Conservation (phyloP, 257 asterid species). For the Fraxinus pennsylvanica region DNA sequence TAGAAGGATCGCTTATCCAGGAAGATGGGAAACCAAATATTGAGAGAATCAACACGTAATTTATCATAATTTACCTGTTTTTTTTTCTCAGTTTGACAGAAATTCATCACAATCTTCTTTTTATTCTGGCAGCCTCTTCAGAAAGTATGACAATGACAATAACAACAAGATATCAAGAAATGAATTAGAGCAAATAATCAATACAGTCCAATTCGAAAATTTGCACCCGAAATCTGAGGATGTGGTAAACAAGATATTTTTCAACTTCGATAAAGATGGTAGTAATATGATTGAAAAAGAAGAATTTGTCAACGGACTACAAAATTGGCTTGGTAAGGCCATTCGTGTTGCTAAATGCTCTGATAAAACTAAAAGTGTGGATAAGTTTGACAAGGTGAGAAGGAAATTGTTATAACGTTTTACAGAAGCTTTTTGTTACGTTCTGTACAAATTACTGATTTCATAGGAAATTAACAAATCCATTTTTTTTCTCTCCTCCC, state of each 20-base stretch:
- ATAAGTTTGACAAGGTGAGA: constrained; percentile 44
- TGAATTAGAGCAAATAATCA: constrained; percentile 42
- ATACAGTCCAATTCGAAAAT: constrained; percentile 42
- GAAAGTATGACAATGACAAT: constrained; percentile 31
- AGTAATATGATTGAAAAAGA: constrained; percentile 35
- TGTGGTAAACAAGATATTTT: constrained; percentile 36
- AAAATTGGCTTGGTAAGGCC: constrained; percentile 42
- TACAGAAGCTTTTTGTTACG: neutral
- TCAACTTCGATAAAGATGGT: constrained; percentile 38
- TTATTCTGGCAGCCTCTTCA: constrained; percentile 48
- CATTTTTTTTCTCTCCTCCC: neutral
- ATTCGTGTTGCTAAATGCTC: constrained; percentile 28
- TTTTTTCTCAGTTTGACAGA: neutral
- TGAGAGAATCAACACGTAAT: neutral
- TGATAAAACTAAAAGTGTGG: constrained; percentile 29
- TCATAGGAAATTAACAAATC: neutral
- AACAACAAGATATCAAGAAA: constrained; percentile 30
- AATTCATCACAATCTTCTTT: neutral
- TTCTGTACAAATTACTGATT: neutral
- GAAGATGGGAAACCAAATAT: neutral
- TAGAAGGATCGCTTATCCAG: neutral
- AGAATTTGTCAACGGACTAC: constrained; percentile 45
- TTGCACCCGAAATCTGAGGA: constrained; percentile 32
- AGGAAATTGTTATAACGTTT: neutral
- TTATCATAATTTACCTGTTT: neutral